These are phyloP conservation scores for Tetrahymena malaccensis DNA, from an alignment of 73 alveolate species.

Conservation along the genomic window DNA sequence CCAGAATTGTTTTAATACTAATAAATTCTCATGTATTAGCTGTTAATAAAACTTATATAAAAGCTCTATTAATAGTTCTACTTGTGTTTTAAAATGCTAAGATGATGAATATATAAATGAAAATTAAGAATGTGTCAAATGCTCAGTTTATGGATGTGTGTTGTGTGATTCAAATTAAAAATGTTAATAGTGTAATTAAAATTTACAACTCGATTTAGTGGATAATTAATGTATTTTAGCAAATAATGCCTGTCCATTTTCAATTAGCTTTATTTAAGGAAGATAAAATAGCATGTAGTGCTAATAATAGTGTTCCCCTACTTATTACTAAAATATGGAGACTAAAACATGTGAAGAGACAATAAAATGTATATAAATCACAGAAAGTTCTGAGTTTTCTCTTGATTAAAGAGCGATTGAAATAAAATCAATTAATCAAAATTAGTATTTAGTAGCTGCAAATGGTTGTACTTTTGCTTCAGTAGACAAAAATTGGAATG, in stretches of 20 bases:
- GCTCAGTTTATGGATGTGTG: neutral
- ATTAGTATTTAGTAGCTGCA: neutral
- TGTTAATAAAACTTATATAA: neutral
- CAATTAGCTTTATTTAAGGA: too few species aligned
- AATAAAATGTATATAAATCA: neutral
- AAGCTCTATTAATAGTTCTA: neutral
- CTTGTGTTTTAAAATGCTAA: neutral
- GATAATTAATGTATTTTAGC: neutral
- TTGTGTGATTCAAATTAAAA: neutral
- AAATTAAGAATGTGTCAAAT: neutral
- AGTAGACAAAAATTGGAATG: neutral
- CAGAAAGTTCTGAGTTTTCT: neutral
- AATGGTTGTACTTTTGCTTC: neutral
- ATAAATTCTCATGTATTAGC: neutral
- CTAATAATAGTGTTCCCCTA: neutral
- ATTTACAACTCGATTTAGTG: neutral
- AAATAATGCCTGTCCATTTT: neutral
- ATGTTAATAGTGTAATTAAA: neutral
- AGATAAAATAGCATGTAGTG: neutral
- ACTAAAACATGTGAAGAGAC: neutral
- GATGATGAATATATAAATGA: neutral
- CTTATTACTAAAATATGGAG: neutral
- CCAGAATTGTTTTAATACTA: neutral
- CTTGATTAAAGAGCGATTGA: neutral
- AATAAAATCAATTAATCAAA: too few species aligned